Evolutionary conservation across 805 yeast genomes (phyloP).

Genomic region (Candida dajiaensis): DNA sequence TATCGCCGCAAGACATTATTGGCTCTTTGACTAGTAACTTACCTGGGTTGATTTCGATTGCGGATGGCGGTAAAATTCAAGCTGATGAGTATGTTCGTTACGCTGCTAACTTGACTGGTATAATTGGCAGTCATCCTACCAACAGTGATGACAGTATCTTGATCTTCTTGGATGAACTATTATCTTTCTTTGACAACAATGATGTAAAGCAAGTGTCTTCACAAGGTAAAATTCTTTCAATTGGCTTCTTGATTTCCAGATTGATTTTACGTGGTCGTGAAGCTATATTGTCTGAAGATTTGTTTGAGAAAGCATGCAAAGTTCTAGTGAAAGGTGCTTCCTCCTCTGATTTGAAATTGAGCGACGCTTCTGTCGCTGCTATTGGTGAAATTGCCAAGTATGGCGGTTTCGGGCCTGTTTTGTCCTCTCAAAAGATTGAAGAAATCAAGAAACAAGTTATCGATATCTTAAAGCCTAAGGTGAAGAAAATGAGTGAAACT

Average conservation of each 20-base stretch:
- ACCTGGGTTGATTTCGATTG: slow-evolving; percentile 21
- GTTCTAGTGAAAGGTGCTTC: slow-evolving; percentile 3
- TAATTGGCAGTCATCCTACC: slow-evolving; percentile 39
- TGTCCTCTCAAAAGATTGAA: slow-evolving; percentile 15
- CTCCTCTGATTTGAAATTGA: slow-evolving; percentile 7
- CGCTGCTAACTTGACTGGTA: slow-evolving; percentile 42
- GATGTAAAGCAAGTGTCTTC: slow-evolving; percentile 7
- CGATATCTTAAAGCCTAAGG: slow-evolving; percentile 30
- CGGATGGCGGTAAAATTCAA: slow-evolving; percentile 14
- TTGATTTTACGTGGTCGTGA: slow-evolving; percentile 21
- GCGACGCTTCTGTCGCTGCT: slow-evolving; percentile 19
- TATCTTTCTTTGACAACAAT: slow-evolving; percentile 7
- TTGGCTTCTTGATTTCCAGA: slow-evolving; percentile 44
- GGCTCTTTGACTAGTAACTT: slow-evolving; percentile 11
- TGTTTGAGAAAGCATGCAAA: neutral
- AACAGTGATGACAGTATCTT: slow-evolving; percentile 12
- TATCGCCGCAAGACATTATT: slow-evolving; percentile 15
- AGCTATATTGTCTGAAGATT: neutral
- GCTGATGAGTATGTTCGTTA: slow-evolving; percentile 25
- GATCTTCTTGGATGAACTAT: slow-evolving; percentile 2
- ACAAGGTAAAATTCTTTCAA: slow-evolving; percentile 24
- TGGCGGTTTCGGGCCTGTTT: slow-evolving; percentile 28
- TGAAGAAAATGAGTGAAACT: slow-evolving; percentile 52
- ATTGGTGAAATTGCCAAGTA: slow-evolving; percentile 32
- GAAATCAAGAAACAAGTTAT: slow-evolving; percentile 22